phyloP scores from a whole-genome alignment of 2,329 filamentous ascomycete species.

The Dactylonectria estremocensis region DNA sequence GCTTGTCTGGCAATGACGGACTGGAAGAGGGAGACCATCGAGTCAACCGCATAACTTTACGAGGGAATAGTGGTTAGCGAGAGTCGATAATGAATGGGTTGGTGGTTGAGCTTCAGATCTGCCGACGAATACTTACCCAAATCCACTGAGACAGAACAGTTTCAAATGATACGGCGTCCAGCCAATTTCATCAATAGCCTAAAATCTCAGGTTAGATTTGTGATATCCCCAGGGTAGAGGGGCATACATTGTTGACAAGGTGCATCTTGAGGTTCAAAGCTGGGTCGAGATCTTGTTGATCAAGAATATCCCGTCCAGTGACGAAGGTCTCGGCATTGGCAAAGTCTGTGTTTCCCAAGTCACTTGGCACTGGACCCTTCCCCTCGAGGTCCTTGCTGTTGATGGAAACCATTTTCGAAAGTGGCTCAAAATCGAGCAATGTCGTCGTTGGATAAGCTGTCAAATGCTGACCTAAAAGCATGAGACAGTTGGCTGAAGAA shows the following conservation, averaged over 20 bases:
- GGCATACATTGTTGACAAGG: slow-evolving; percentile 75
- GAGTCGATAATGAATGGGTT: too few relatives aligned
- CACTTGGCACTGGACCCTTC: too few relatives aligned
- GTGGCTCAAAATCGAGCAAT: too few relatives aligned
- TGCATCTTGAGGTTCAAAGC: slow-evolving; percentile 78
- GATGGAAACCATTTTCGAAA: too few relatives aligned
- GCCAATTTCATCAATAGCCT: slow-evolving; percentile 72
- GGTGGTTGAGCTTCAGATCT: too few relatives aligned
- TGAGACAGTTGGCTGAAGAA: too few relatives aligned
- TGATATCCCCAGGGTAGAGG: neutral
- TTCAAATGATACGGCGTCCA: slow-evolving; percentile 73
- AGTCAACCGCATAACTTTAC: slow-evolving; percentile 62
- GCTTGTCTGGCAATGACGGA: slow-evolving; percentile 73
- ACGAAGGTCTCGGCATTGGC: too few relatives aligned
- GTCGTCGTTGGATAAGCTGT: too few relatives aligned
- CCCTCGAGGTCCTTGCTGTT: too few relatives aligned
- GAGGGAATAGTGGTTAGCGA: too few relatives aligned
- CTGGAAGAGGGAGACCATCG: slow-evolving; percentile 68
- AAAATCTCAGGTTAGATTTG: neutral
- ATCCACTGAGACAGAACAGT: slow-evolving; percentile 74
- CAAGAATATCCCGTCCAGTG: slow-evolving; percentile 68
- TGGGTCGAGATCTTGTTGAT: slow-evolving; percentile 71
- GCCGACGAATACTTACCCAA: slow-evolving; percentile 66
- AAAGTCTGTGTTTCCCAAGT: too few relatives aligned
- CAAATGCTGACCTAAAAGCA: too few relatives aligned